Evolutionary conservation across 495 filamentous ascomycete species (phyloP).

Genomic region (Entonaema liquescens): DNA sequence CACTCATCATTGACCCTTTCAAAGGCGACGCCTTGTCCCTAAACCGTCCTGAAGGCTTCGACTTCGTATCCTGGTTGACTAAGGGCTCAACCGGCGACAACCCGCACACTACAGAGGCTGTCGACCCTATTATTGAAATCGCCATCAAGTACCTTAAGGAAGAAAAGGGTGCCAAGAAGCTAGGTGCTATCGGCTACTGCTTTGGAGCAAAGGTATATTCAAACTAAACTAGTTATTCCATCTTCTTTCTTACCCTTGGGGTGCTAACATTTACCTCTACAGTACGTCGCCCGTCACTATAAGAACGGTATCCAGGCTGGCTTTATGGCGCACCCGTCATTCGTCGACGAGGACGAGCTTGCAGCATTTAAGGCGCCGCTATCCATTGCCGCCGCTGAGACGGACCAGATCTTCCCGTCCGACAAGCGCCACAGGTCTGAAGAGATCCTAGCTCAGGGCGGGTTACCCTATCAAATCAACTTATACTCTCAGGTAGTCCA

Average conservation of each 20-base stretch:
- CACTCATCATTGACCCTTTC: conserved; percentile 80
- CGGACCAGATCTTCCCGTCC: conserved; percentile 78
- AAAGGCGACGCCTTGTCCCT: conserved; percentile 70
- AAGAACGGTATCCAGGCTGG: conserved; percentile 64
- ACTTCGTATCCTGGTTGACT: conserved; percentile 68
- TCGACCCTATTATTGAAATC: conserved; percentile 63
- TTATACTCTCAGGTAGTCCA: conserved; percentile 79
- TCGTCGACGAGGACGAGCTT: conserved; percentile 80
- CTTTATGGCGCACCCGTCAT: conserved; percentile 78
- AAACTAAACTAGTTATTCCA: conserved; percentile 11
- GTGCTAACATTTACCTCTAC: conserved; percentile 4
- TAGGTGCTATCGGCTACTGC: conserved; percentile 82
- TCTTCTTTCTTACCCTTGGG: background rate
- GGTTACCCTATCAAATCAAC: conserved; percentile 80
- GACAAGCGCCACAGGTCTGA: conserved; percentile 71
- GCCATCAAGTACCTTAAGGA: conserved; percentile 58
- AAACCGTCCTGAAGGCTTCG: conserved; percentile 65
- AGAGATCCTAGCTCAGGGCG: conserved; percentile 64
- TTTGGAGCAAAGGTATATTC: conserved; percentile 69
- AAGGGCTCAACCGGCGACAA: conserved; percentile 57
- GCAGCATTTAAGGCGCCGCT: conserved; percentile 74
- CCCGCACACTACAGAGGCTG: conserved; percentile 64
- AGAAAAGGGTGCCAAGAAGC: conserved; percentile 65
- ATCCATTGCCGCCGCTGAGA: conserved; percentile 81
- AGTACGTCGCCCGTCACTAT: conserved; percentile 59